Evolutionary conservation across 805 yeast species (phyloP).

Genomic region (Grigorovia transvaalensis): DNA sequence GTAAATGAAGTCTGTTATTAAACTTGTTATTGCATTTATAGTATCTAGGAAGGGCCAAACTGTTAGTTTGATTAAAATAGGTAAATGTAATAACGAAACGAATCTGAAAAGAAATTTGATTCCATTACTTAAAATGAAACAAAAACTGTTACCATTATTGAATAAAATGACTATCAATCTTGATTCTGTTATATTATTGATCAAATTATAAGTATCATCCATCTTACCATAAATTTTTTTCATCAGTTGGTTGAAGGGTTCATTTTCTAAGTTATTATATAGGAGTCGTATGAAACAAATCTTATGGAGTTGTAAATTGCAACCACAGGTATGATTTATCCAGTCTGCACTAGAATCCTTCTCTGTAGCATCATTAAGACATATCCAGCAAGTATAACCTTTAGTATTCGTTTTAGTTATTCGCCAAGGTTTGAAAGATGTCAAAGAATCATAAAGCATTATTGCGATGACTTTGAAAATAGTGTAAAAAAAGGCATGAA

Average conservation of each 20-base stretch:
- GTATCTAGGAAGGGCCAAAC: not conserved
- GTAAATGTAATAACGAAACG: not conserved
- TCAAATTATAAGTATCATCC: not conserved
- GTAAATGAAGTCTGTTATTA: not conserved
- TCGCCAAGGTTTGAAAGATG: not conserved
- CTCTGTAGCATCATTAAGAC: slow-evolving; percentile 16
- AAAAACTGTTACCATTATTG: not conserved
- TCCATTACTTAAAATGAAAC: not conserved
- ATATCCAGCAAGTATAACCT: slow-evolving; percentile 20
- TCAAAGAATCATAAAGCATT: not conserved
- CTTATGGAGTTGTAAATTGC: slow-evolving; percentile 25
- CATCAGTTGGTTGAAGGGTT: not conserved
- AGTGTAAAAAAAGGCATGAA: not conserved
- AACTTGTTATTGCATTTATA: not conserved
- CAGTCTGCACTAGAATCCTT: slow-evolving; percentile 10
- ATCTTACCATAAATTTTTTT: not conserved
- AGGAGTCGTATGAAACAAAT: slow-evolving; percentile 19
- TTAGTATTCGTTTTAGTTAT: not conserved
- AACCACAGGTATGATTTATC: slow-evolving; percentile 23
- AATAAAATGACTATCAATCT: not conserved
- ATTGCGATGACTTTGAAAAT: too few relatives aligned
- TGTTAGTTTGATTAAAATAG: not conserved
- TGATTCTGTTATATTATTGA: not conserved
- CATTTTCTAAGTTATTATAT: slow-evolving; percentile 5
- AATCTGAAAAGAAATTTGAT: not conserved